Base-by-base conservation (phyloP, 2,329 filamentous ascomycete genomes). In the Elsinoe arachidis region DNA sequence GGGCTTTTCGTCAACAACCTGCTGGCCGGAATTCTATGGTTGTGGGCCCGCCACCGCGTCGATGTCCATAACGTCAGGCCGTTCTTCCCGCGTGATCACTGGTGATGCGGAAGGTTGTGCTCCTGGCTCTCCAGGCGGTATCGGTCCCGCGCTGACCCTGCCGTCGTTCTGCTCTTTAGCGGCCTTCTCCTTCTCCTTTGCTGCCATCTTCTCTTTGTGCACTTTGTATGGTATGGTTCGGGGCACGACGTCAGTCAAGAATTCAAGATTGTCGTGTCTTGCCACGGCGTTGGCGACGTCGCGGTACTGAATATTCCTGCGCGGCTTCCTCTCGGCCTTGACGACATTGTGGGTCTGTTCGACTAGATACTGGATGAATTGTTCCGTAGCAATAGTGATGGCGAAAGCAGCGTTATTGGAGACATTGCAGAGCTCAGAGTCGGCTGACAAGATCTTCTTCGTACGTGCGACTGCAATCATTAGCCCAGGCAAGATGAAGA, bases 351-450 rank as follows among this genome's bases (percentile, higher is more conserved):
- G 85, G 23, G 87, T 86, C 70, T 95, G 88, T 61, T 87, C 81
- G 17, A 91, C 85, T 23, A 99, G 81, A 70, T 97, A 87, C 71
- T 96, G 90, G 63, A 99, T 86, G 75, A 99, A 97, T 80, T 96
- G 85, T 74, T 99, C 93, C 2, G 93, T 91, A 19, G 93, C 93
- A 60, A 96, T 80, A 1, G 92, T 91, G 66, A 97, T 95, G 58
- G 92, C 85, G 70, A 97, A 97, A 17, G 91, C 88, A 56, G 92
- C 92, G 68, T 95, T 95, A 72, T 91, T 95, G 47, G 91, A 95
- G 72, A 90, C 95, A 69, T 88, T 82, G 61, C 78, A 79, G 61
- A 96, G 87, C 61, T 96, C 92, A 43, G 88, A 84, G 72, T 99
- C 93, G 58, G 90, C 81, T 51, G 84, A 81, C 60, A 99, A 89